Evolutionary conservation across 805 yeast genomes (phyloP), one percentile per base, ranked within the genome.

Genomic region (Yarrowia porcina): DNA sequence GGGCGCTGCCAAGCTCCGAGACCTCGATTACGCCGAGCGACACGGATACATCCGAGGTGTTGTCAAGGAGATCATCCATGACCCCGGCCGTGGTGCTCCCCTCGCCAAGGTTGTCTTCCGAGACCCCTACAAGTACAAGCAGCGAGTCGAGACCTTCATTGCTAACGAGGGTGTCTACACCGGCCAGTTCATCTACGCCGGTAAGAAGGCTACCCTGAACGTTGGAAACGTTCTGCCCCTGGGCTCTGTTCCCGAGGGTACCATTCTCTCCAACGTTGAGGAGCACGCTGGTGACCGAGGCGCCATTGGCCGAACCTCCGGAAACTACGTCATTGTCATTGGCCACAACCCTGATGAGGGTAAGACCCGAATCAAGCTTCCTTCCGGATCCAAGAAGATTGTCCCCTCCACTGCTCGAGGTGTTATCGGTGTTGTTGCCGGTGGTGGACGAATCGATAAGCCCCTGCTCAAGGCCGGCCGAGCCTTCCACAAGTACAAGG

Each of bases 81-180:
- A 93, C 79, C 94, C 99, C 78, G 99, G 99, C 81, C 88, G 99
- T 83, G 99, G 99, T 86, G 99, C 99, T 81, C 99, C 99, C 79
- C 87, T 93, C 79, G 99, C 97, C 75, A 92, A 89, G 85, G 97
- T 93, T 81, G 92, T 83, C 72, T 93, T 93, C 97, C 90, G 98
- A 81, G 98, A 94, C 82, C 98, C 99, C 82, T 93, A 93, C 96
- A 90, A 84, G 85, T 93, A 88, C 90, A 92, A 88, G 84, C 82
- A 88, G 81, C 91, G 96, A 84, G 96, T 90, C 82, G 98, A 93
- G 84, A 93, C 93, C 76, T 93, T 94, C 86, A 89, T 93, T 78
- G 99, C 98, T 77, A 92, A 92, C 84, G 99, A 93, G 85, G 98
- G 98, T 86, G 89, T 94, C 74, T 92, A 92, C 94, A 94, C 98